Evolutionary conservation across 352 stramenopile genomes (phyloP), one percentile per base, ranked within the genome.

Genomic region (Globisporangium echinulatum): DNA sequence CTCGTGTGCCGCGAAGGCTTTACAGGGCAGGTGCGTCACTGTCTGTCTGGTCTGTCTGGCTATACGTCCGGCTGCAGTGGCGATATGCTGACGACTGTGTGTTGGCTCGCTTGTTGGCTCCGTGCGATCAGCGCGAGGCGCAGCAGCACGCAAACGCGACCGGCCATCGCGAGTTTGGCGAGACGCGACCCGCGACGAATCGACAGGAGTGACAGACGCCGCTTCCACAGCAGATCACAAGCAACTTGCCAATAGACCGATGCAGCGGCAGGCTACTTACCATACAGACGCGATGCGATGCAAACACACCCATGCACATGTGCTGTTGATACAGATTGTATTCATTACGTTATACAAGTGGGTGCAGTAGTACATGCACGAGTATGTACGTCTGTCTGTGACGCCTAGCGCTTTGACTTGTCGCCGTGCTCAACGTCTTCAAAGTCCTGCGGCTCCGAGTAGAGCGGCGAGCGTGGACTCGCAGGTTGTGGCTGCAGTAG

Each of bases 121-220:
- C 25, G 25, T 33, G 25, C 25, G 25, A 33, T 33, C 25, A 82
- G 82, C 74, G 66, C 56, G 79, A 93, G 60, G 84, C 82, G 11
- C 66, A 82, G 43, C 63, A 51, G 36, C 84, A 93, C 66, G 84
- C 80, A 0, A 57, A 90, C 40, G 54, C 67, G 33, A 88, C 78
- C 0, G 84, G 79, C 0, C 84, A 93, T 54, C 81, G 85, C 59
- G 69, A 86, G 59, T 93, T 93, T 70, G 84, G 82, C 17, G 84
- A 93, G 69, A 44, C 89, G 15, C 63, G 65, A 43, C 48, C 53
- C 10, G 37, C 54, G 13, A 10, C 48, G 49, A 33, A 33, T 33
- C 49, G 56, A 17, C 57, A 67, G 49, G 40, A 33, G 25, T 33
- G 25, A 33, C 25, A 33, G 25, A 33, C 25, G 25, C 40, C 11